phyloP scores from a whole-genome alignment of 805 yeast species.

The Myxozyma monticola region DNA sequence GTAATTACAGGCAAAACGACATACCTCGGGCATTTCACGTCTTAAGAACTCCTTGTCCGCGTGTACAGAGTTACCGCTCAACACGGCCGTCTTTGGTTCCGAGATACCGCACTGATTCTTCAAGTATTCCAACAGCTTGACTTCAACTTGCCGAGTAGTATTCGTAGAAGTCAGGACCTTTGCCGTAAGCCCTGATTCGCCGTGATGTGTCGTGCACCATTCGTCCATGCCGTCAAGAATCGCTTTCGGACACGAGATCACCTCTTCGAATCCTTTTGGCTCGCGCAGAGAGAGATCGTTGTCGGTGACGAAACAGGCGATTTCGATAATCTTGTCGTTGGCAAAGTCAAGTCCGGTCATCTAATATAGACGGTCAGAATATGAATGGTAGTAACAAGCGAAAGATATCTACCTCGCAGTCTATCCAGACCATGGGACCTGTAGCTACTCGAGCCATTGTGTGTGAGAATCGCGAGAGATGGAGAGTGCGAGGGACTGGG shows the following conservation, averaged over 20 bases:
- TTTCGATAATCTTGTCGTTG: conserved; percentile 84
- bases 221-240: conserved; percentile 73
- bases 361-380: conserved; percentile 21
- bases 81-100: conserved; percentile 56
- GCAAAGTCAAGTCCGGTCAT: conserved; percentile 92
- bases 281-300: conserved; percentile 72
- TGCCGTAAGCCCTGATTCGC: conserved; percentile 69
- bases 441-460: too few relatives aligned
- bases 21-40: conserved; percentile 75
- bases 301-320: conserved; percentile 88
- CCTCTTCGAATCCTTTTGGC: conserved; percentile 73
- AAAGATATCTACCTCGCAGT: conserved; percentile 63
- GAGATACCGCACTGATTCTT: conserved; percentile 49
- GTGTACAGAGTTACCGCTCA: conserved; percentile 92
- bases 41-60: conserved; percentile 85
- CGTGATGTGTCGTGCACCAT: conserved; percentile 88
- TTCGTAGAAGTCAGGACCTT: conserved; percentile 59
- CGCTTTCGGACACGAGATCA: conserved; percentile 64
- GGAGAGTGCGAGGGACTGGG: too few relatives aligned
- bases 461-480: too few relatives aligned
- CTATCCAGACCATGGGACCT: conserved; percentile 73
- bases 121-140: conserved; percentile 64
- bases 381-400: background rate
- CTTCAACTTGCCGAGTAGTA: conserved; percentile 61
- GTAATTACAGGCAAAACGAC: too few relatives aligned